Base-by-base conservation (phyloP, 2,329 filamentous ascomycete species). In the Paradendryphiella salina region DNA sequence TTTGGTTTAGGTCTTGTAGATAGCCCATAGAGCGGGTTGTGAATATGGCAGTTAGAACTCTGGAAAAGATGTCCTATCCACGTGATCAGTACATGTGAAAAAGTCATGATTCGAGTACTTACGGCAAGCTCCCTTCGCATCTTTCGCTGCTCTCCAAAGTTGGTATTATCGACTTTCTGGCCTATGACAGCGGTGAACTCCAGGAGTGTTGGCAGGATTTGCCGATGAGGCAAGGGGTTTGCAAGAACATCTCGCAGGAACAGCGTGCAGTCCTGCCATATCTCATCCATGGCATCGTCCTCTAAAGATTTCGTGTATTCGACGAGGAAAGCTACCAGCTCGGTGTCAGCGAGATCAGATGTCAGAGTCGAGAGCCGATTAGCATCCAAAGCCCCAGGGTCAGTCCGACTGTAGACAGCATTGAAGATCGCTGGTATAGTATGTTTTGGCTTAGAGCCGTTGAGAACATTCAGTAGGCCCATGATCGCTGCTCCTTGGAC, bases 271-370 rank as follows among this genome's bases (percentile, higher is more conserved):
- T 99, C 93, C 33, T 86, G 82, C 94, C 94, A 99, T 40, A 99
- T 96, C 73, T 99, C 94, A 65, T 99, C 94, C 82, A 96, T 93
- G 13, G 94, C 89, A 76, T 99, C 94, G 65, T 99, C 94, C 66
- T 99, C 94, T 10, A 97, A 79, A 0, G 92, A 94, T 23, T 84
- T 84, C 0, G 91, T 87, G 72, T 99, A 99, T 56, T 94, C 89
- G 6, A 96, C 89, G 36, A 97, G 75, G 71, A 99, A 99, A 7
- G 88, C 83, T 7, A 93, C 89, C 9, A 99, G 78, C 65, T 96
- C 92, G 0, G 84, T 83, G 64, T 96, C 91, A 46, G 85, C 85
- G 8, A 99, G 76, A 39, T 89, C 87, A 14, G 94, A 89, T 0
- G 93, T 96, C 70, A 97, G 78, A 1, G 90, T 95, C 13, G 93